Conservation (phyloP, 768 basidiomycete species). For the Crassisporium funariophilum region DNA sequence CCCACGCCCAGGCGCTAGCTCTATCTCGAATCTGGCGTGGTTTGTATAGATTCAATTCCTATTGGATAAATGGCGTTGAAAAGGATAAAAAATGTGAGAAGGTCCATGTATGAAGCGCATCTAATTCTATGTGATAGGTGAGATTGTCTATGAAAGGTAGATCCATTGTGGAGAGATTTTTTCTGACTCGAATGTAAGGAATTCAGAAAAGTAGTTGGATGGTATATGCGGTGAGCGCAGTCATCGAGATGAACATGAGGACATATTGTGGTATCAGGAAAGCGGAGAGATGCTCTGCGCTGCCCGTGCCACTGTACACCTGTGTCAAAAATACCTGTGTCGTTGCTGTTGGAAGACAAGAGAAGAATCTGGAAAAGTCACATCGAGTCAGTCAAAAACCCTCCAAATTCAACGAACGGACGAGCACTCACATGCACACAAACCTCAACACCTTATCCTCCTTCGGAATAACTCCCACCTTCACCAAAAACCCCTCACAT, state of each 20-base stretch:
- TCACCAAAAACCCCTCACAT: slow-evolving; percentile 50
- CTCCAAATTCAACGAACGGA: not conserved
- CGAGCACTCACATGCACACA: slow-evolving; percentile 61
- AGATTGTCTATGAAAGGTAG: no score
- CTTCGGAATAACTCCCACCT: slow-evolving; percentile 44
- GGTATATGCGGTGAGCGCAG: slow-evolving; percentile 48
- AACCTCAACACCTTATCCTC: slow-evolving; percentile 64
- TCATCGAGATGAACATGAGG: slow-evolving; percentile 54
- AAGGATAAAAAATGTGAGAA: no score
- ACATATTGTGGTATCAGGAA: slow-evolving; percentile 67
- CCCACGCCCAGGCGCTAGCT: no score
- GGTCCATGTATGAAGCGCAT: no score
- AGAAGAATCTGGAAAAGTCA: slow-evolving; percentile 46
- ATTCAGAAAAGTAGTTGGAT: slow-evolving; percentile 45
- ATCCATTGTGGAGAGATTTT: no score
- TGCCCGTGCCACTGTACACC: slow-evolving; percentile 66
- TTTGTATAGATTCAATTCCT: no score
- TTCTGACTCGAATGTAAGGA: no score
- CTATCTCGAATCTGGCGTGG: no score
- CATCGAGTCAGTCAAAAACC: not conserved
- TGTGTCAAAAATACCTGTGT: slow-evolving; percentile 66
- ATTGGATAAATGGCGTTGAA: no score
- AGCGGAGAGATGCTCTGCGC: slow-evolving; percentile 58
- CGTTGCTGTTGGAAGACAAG: slow-evolving; percentile 63
- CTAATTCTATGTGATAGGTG: no score